Evolutionary conservation across 2,329 filamentous ascomycete genomes (phyloP), one percentile per base, ranked within the genome.

Genomic region (Microcyclospora tardicrescens): DNA sequence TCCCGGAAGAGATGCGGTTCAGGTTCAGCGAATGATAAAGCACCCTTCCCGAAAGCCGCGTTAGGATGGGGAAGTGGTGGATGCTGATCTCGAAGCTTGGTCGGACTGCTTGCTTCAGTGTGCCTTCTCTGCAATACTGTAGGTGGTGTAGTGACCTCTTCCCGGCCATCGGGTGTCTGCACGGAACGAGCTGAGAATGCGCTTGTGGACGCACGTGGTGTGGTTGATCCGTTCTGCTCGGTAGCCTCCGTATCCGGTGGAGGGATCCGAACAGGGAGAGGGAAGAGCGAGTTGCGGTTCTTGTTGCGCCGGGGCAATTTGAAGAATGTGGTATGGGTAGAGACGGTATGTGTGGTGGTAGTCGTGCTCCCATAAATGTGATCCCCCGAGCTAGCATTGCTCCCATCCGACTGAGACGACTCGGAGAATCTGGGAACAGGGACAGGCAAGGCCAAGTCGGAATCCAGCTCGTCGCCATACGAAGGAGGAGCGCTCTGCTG

Each of bases 341-440:
- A 69, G 11, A 72, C 64, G 9, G 72, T 76, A 45, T 82, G 75
- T 10, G 77, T 79, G 6, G 75, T 78, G 33, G 69, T 78, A 38
- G 69, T 73, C 34, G 65, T 72, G 35, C 69, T 48, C 32, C 52
- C 71, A 59, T 73, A 74, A 36, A 75, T 64, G 31, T 68, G 67
- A 49, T 87, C 80, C 49, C 54, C 40, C 40, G 56, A 47, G 57
- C 62, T 80, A 48, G 48, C 39, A 49, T 54, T 43, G 56, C 63
- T 93, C 33, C 75, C 82, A 59, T 95, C 87, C 19, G 89, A 95
- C 48, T 83, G 75, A 2, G 86, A 94, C 2, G 89, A 95, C 54
- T 95, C 89, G 5, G 84, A 91, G 19, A 81, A 64, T 31, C 84
- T 70, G 45, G 43, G 44, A 6, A 43, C 47, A 31, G 73, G 72